These are phyloP conservation scores for Xylaria telfairii DNA, from an alignment of 495 filamentous ascomycete species.

Conservation along the genomic window DNA sequence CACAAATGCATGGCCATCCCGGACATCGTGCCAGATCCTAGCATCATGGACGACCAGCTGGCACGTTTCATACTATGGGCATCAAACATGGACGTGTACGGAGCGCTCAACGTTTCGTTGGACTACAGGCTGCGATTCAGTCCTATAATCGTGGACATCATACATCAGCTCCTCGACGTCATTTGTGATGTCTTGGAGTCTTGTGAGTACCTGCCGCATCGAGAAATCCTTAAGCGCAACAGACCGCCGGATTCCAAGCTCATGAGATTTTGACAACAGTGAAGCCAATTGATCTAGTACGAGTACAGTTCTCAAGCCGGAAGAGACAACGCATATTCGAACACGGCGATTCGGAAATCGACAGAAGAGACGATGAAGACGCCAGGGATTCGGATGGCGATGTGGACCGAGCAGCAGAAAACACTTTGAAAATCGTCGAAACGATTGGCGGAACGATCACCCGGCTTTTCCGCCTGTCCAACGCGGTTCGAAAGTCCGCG, in stretches of 20 bases:
- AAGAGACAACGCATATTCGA: slow-evolving; percentile 40
- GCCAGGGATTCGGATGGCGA: slow-evolving; percentile 40
- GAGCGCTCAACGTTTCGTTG: slow-evolving; percentile 43
- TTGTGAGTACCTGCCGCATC: slow-evolving; percentile 33
- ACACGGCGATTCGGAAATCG: slow-evolving; percentile 31
- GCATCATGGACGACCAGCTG: slow-evolving; percentile 43
- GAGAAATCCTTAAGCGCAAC: background rate
- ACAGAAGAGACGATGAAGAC: slow-evolving; percentile 36
- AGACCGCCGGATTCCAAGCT: slow-evolving; percentile 20
- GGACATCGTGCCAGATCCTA: slow-evolving; percentile 41
- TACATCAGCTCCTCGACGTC: slow-evolving; percentile 42
- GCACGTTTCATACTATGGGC: slow-evolving; percentile 43
- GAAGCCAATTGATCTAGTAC: slow-evolving; percentile 38
- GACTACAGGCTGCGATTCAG: slow-evolving; percentile 45
- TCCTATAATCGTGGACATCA: slow-evolving; percentile 40
- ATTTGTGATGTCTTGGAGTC: slow-evolving; percentile 37
- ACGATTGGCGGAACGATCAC: slow-evolving; percentile 42
- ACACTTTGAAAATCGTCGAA: slow-evolving; percentile 38
- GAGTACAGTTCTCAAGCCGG: slow-evolving; percentile 34
- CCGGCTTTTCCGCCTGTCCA: slow-evolving; percentile 44
- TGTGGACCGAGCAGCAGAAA: slow-evolving; percentile 37
- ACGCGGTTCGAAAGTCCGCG: slow-evolving; percentile 42
- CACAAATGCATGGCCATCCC: slow-evolving; percentile 23
- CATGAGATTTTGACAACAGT: slow-evolving; percentile 38
- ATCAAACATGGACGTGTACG: slow-evolving; percentile 46